Percentiles rank a stretch among this genome's conserved stretches.
Conservation (phyloP, 805 yeast species). For the Monosporozyma servazzii region DNA sequence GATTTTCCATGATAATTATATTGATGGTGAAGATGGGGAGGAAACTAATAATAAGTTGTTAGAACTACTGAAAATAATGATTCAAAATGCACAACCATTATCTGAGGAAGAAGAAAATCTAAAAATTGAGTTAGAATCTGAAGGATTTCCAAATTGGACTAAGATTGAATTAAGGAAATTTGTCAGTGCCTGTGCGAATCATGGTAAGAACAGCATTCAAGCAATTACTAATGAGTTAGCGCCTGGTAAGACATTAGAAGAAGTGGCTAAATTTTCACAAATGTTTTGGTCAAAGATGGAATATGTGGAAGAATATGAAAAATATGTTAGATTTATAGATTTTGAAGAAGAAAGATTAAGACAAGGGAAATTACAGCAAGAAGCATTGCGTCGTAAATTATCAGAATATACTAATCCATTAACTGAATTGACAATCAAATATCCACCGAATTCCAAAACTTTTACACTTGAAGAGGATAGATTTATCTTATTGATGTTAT, state of each 20-base stretch:
- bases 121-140: conserved; percentile 46
- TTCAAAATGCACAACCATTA: conserved; percentile 67
- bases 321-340: conserved; percentile 71
- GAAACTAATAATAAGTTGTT: conserved; percentile 38
- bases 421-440: conserved; percentile 61
- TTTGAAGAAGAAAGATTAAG: conserved; percentile 78
- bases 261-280: conserved; percentile 65
- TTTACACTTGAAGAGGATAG: conserved; percentile 88
- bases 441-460: conserved; percentile 63
- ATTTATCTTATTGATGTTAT: conserved; percentile 69
- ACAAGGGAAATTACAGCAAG: conserved; percentile 60
- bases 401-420: conserved; percentile 65
- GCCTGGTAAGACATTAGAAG: conserved; percentile 72
- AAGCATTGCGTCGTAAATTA: conserved; percentile 67
- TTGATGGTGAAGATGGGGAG: conserved; percentile 32
- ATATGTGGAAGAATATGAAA: conserved; percentile 83
- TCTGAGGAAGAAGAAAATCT: conserved; percentile 71
- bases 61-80: conserved; percentile 58
- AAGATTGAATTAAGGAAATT: conserved; percentile 82
- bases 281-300: conserved; percentile 74
- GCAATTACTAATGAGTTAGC: conserved; percentile 66
- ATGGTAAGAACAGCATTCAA: conserved; percentile 67
- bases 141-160: conserved; percentile 78
- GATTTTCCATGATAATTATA: conserved; percentile 30
- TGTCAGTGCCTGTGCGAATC: conserved; percentile 60